These are phyloP conservation scores for Chaetomiaceae sp. DNA, from an alignment of 2,329 filamentous ascomycete genomes.

Conservation along the genomic window DNA sequence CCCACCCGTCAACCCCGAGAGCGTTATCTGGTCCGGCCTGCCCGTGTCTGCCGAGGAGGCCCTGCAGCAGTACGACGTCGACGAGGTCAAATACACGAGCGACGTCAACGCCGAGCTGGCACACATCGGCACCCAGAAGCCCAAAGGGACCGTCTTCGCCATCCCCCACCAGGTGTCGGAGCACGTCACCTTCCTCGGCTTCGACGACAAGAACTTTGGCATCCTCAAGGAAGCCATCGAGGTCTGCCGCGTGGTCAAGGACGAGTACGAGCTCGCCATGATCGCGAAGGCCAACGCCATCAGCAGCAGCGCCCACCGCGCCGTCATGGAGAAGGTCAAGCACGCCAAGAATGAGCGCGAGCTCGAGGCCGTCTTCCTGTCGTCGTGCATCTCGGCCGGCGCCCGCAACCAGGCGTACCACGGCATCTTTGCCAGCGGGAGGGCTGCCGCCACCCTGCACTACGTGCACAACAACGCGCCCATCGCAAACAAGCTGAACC, in stretches of 20 bases:
- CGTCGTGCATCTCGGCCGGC: conserved; percentile 68
- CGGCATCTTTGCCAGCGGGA: conserved; percentile 77
- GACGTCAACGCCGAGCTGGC: conserved; percentile 73
- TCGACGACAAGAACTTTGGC: conserved; percentile 58
- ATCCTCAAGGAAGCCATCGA: conserved; percentile 62
- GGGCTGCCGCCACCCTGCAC: conserved; percentile 79
- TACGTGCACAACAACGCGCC: conserved; percentile 76
- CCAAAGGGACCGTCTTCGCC: conserved; percentile 59
- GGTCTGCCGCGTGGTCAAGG: conserved; percentile 65
- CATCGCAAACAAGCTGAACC: conserved; percentile 66
- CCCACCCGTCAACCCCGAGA: conserved; percentile 79
- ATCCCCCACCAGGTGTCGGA: conserved; percentile 76
- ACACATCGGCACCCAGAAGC: conserved; percentile 39
- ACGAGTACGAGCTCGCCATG: conserved; percentile 69
- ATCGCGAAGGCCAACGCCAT: conserved; percentile 69
- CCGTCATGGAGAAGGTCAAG: conserved; percentile 57
- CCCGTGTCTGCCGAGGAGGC: conserved; percentile 75
- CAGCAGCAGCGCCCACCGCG: conserved; percentile 62
- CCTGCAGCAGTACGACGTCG: conserved; percentile 71
- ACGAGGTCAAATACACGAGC: conserved; percentile 66
- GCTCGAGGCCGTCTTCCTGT: conserved; percentile 75
- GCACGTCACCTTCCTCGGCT: conserved; percentile 65
- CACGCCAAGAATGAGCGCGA: conserved; percentile 72
- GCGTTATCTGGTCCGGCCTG: conserved; percentile 89
- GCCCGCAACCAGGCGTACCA: conserved; percentile 83